Evolutionary conservation across 108 stramenopile genomes (phyloP), one percentile per base, ranked within the genome.

Genomic region (Nitzschia sp.): DNA sequence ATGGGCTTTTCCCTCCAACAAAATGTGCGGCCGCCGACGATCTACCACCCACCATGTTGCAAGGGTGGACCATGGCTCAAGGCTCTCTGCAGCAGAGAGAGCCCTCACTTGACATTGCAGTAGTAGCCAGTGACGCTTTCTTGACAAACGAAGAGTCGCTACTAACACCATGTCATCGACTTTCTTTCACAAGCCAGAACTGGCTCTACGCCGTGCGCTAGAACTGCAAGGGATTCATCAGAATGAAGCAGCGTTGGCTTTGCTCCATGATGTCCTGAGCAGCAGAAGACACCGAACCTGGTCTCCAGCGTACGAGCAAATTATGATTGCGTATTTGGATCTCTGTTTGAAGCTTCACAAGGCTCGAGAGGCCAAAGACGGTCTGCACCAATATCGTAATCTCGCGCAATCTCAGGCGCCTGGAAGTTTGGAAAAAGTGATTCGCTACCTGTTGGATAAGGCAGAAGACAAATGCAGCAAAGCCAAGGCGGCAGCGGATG

Each of bases 351-450:
- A 95, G 33, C 72, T 96, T 18, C 80, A 93, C 75, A 77, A 86
- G 46, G 78, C 90, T 6, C 77, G 87, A 36, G 93, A 94, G 73
- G 97, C 97, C 47, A 99, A 99, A 82, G 99, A 99, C 67, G 99
- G 98, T 3, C 76, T 99, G 53, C 97, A 98, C 64, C 98, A 98
- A 78, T 99, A 98, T 77, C 80, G 99, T 17, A 98, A 97, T 70
- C 68, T 99, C 59, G 81, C 82, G 25, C 95, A 97, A 76, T 72
- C 86, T 55, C 93, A 96, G 64, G 97, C 96, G 1, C 98, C 98
- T 0, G 93, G 92, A 13, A 91, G 92, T 65, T 76, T 99, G 46
- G 97, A 98, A 73, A 90, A 86, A 45, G 95, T 99, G 48, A 96
- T 98, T 54, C 85, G 85, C 21, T 86, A 98, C 71, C 76, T 99